Conservation (phyloP, 2,329 filamentous ascomycete genomes). For the Dactylella cylindrospora region DNA sequence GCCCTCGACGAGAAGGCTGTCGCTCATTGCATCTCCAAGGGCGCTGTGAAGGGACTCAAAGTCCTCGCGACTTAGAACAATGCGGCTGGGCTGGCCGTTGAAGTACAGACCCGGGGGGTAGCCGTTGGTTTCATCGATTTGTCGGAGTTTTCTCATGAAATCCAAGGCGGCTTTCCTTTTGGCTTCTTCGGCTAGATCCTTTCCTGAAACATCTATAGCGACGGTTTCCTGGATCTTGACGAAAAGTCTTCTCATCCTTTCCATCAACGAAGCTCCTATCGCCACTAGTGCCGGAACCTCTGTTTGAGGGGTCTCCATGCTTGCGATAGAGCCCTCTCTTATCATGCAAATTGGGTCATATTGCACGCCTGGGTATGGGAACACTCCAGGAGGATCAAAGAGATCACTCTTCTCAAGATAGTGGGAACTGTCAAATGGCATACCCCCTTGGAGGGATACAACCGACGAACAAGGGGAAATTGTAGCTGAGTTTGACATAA, state of each 20-base stretch:
- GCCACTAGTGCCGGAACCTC: not conserved
- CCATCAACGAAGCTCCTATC: not conserved
- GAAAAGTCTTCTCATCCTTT: slow-evolving; percentile 10
- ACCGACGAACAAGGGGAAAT: slow-evolving; percentile 11
- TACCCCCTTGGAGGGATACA: slow-evolving; percentile 9
- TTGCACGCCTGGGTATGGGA: not conserved
- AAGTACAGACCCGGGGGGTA: not conserved
- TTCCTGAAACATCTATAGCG: not conserved
- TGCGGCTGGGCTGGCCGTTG: not conserved
- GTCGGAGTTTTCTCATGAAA: slow-evolving; percentile 9
- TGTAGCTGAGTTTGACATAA: too few species aligned
- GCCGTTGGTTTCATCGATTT: slow-evolving; percentile 2
- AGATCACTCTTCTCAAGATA: slow-evolving; percentile 23
- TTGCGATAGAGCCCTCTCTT: not conserved
- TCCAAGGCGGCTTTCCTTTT: not conserved
- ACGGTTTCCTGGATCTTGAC: slow-evolving; percentile 9
- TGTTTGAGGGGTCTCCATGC: not conserved
- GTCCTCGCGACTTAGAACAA: not conserved
- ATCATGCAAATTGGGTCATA: not conserved
- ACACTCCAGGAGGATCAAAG: not conserved
- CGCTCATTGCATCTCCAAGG: slow-evolving; percentile 9
- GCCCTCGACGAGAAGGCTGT: slow-evolving; percentile 14
- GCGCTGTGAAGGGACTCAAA: slow-evolving; percentile 1
- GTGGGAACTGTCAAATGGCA: slow-evolving; percentile 10
- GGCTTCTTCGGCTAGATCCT: not conserved